Conservation (phyloP, 106 monocot species). For the Allium sativum region DNA sequence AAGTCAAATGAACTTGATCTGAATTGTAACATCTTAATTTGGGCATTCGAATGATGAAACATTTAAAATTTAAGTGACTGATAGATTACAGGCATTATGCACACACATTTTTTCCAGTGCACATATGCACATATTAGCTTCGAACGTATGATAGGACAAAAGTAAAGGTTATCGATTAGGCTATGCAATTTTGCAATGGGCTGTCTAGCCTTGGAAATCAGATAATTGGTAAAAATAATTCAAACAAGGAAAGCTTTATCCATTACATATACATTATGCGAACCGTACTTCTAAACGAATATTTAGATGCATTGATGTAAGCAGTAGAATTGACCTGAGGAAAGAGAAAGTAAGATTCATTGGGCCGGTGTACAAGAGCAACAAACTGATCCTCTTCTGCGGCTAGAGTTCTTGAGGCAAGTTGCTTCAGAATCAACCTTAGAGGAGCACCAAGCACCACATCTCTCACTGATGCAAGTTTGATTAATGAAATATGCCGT, state of each 20-base stretch:
- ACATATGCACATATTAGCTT: background rate
- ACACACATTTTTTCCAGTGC: background rate
- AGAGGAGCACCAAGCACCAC: slow-evolving; percentile 93
- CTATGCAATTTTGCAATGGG: background rate
- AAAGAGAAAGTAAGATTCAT: slow-evolving; percentile 82
- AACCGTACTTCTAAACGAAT: no score
- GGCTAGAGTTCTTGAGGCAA: slow-evolving; percentile 46
- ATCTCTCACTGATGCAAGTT: slow-evolving; percentile 97
- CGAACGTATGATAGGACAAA: background rate
- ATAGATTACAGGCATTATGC: no score
- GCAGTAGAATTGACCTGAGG: slow-evolving; percentile 48
- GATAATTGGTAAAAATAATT: no score
- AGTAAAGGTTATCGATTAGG: no score
- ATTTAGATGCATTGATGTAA: no score
- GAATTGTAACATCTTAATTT: background rate
- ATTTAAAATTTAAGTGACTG: no score
- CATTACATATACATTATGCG: no score
- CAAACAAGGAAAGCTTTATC: no score
- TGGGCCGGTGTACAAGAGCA: slow-evolving; percentile 89
- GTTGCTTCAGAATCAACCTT: slow-evolving; percentile 67
- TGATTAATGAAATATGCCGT: slow-evolving; percentile 56
- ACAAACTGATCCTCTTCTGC: slow-evolving; percentile 47
- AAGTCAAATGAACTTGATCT: background rate
- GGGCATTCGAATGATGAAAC: no score
- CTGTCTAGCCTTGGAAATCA: no score